Evolutionary conservation across 495 filamentous ascomycete genomes (phyloP), one percentile per base, ranked within the genome.

Genomic region (Thermochaetoides thermophila): DNA sequence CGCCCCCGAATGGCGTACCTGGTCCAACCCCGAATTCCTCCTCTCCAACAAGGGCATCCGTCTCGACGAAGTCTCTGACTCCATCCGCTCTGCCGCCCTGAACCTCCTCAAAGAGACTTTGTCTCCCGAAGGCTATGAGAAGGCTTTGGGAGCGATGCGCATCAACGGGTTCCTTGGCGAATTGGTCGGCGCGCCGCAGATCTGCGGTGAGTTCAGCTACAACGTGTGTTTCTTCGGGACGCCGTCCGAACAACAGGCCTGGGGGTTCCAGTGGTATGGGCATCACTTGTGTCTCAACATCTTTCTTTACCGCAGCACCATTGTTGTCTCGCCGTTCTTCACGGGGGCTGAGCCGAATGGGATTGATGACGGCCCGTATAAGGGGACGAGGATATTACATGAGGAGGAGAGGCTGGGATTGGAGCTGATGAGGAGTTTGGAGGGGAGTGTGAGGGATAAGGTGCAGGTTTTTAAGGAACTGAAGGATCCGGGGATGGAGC

Each of bases 91-190:
- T 18, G 50, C 67, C 24, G 59, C 71, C 21, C 61, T 77, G 31
- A 47, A 54, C 17, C 49, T 81, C 2, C 57, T 83, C 1, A 40
- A 64, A 30, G 40, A 59, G 0, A 71, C 73, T 0, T 61, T 81
- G 7, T 82, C 76, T 0, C 60, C 67, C 0, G 71, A 75, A 41
- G 79, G 80, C 24, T 85, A 83, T 56, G 57, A 63, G 18, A 84
- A 84, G 42, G 76, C 76, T 35, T 45, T 73, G 22, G 64, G 50
- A 12, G 76, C 76, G 5, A 81, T 81, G 73, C 70, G 73, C 46
- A 79, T 78, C 52, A 85, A 85, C 57, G 71, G 74, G 41, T 85
- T 83, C 61, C 68, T 85, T 3, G 80, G 79, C 37, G 66, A 78
- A 29, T 60, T 85, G 6, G 71, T 76, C 18, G 45, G 65, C 19